A percentile compares a stretch with the other conserved stretches of the same genome.
phyloP scores from a whole-genome alignment of 768 basidiomycete species.

The Termitomyces titanicus region DNA sequence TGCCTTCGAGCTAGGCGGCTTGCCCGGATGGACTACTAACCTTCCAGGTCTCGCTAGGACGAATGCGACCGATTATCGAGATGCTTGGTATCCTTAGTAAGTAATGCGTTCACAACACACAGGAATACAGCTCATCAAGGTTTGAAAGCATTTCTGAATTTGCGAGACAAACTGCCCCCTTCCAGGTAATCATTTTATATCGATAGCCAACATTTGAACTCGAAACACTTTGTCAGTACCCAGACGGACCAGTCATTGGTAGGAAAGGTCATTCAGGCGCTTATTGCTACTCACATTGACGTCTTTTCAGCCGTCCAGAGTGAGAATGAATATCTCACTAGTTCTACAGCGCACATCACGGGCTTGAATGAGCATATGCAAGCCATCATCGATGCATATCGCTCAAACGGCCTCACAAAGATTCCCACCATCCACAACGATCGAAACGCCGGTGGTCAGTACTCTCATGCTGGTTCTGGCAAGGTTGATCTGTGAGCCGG shows the following conservation, averaged over 20 bases:
- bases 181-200: slow-evolving; percentile 19
- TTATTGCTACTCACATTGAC: neutral
- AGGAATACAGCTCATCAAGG: neutral
- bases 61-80: slow-evolving; percentile 51
- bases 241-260: slow-evolving; percentile 42
- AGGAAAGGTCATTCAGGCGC: neutral
- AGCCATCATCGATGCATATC: slow-evolving; percentile 32
- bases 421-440: slow-evolving; percentile 36
- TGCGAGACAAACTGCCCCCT: slow-evolving; percentile 28
- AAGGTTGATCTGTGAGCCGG: slow-evolving; percentile 29
- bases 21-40: slow-evolving; percentile 48
- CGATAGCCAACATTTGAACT: slow-evolving; percentile 10
- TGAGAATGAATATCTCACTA: slow-evolving; percentile 43
- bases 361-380: slow-evolving; percentile 40
- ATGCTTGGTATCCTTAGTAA: slow-evolving; percentile 48
- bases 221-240: slow-evolving; percentile 28
- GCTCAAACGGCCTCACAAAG: slow-evolving; percentile 33
- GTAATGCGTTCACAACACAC: neutral
- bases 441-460: slow-evolving; percentile 27
- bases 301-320: slow-evolving; percentile 29
- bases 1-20: slow-evolving; percentile 24
- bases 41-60: slow-evolving; percentile 55
- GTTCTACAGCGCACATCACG: slow-evolving; percentile 23
- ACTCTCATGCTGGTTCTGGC: slow-evolving; percentile 23
- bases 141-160: slow-evolving; percentile 22